These are phyloP conservation scores for Oenanthe javanica DNA, from an alignment of 140 eudicot genomes.

Conservation along the genomic window DNA sequence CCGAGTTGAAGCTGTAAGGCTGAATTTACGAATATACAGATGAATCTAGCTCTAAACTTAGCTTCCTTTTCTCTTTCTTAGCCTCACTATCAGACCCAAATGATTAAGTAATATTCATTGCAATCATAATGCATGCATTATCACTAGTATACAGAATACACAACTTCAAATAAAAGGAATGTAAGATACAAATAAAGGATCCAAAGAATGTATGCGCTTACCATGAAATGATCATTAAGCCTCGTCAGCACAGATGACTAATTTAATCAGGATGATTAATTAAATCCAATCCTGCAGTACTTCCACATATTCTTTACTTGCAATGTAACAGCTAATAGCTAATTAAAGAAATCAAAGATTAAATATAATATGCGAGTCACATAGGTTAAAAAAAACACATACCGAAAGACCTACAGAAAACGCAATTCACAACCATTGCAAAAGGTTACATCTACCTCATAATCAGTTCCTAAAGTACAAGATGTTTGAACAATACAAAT, in stretches of 20 bases:
- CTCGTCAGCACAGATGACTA: neutral
- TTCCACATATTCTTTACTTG: neutral
- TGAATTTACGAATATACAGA: slow-evolving; percentile 8
- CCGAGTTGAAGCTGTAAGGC: slow-evolving; percentile 11
- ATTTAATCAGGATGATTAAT: neutral
- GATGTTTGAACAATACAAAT: slow-evolving; percentile 14
- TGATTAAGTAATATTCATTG: neutral
- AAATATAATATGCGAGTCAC: slow-evolving; percentile 3
- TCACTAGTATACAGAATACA: neutral
- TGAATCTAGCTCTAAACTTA: slow-evolving; percentile 5
- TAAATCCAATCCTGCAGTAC: neutral
- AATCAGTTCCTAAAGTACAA: slow-evolving; percentile 5
- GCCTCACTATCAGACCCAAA: neutral
- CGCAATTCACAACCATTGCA: slow-evolving; percentile 8
- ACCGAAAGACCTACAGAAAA: neutral
- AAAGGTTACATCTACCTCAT: neutral
- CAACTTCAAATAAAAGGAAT: neutral
- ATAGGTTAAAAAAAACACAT: neutral
- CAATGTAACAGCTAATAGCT: slow-evolving; percentile 1
- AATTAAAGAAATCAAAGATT: neutral
- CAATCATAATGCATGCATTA: slow-evolving; percentile 3
- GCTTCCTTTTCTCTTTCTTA: slow-evolving; percentile 2
- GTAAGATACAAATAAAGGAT: neutral
- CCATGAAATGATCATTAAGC: neutral
- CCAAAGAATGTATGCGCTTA: neutral